phyloP scores from a whole-genome alignment of 1,139 yeast genomes.

The Pichia sp. region DNA sequence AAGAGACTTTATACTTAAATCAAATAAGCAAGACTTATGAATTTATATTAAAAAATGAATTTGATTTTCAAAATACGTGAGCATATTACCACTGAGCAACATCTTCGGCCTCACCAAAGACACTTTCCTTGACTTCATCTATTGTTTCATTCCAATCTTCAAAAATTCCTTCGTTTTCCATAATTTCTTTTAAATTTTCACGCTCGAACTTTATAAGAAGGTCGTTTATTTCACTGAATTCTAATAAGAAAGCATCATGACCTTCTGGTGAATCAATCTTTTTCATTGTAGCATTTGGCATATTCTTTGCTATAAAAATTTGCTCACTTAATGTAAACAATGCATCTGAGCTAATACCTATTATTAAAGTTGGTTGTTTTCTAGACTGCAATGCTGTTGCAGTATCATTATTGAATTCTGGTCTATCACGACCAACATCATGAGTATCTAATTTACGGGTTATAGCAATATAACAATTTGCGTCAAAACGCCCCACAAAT shows the following conservation, averaged over 20 bases:
- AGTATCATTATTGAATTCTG: conserved; percentile 39
- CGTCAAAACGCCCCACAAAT: conserved; percentile 84
- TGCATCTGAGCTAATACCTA: conserved; percentile 91
- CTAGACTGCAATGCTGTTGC: conserved; percentile 51
- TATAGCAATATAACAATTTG: conserved; percentile 90
- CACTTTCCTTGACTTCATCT: conserved; percentile 52
- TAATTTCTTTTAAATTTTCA: conserved; percentile 49
- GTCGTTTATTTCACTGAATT: conserved; percentile 73
- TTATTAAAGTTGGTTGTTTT: conserved; percentile 67
- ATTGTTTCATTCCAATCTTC: conserved; percentile 51
- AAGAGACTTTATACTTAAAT: too few species aligned
- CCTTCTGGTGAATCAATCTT: conserved; percentile 92
- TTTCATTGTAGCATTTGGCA: conserved; percentile 63
- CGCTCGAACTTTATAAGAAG: conserved; percentile 62
- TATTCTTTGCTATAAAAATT: conserved; percentile 66
- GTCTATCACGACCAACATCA: conserved; percentile 79
- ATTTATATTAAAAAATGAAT: too few species aligned
- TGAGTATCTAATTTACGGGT: conserved; percentile 93
- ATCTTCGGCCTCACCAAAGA: conserved; percentile 94
- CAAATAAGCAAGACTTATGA: too few species aligned
- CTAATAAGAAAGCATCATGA: conserved; percentile 91
- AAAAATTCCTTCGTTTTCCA: conserved; percentile 40
- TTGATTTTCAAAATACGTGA: neutral
- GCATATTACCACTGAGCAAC: conserved; percentile 71
- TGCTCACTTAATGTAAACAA: conserved; percentile 90